Conservation (phyloP, 2,329 filamentous ascomycete species). For the Penicillium sp. region DNA sequence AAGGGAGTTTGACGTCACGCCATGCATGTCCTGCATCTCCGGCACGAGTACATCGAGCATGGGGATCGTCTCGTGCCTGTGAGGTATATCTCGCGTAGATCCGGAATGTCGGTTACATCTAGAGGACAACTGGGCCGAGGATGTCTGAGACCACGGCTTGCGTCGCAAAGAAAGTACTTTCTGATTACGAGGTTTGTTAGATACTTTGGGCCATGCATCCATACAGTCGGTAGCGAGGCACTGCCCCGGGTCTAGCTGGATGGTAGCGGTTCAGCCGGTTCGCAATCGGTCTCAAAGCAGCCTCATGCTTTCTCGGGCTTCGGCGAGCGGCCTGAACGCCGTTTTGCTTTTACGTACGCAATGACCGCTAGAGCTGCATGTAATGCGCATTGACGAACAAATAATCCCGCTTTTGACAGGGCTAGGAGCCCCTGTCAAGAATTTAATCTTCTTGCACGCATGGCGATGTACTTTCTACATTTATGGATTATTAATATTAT, state of each 20-base stretch:
- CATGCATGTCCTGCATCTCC: background rate
- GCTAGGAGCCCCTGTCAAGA: background rate
- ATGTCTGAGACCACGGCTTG: background rate
- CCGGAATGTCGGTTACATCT: conserved; percentile 3
- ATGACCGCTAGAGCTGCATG: conserved; percentile 15
- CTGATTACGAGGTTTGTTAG: no score
- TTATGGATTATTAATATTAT: no score
- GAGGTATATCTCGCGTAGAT: background rate
- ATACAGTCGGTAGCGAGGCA: background rate
- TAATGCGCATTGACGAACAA: conserved; percentile 16
- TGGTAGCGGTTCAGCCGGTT: background rate
- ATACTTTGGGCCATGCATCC: background rate
- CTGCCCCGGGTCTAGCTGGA: background rate
- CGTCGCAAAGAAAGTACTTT: no score
- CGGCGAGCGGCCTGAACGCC: conserved; percentile 7
- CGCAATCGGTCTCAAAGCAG: conserved; percentile 5
- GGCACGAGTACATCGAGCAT: background rate
- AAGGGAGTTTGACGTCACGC: conserved; percentile 20
- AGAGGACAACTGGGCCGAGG: background rate
- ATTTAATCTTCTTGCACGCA: no score
- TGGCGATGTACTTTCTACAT: no score
- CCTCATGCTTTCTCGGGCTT: conserved; percentile 7
- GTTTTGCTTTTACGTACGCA: conserved; percentile 7
- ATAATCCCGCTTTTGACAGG: background rate
- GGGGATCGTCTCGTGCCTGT: background rate